A percentile compares a stretch with the other conserved stretches of the same genome.
These are phyloP conservation scores for Emmonsiellopsis sp. DNA, from an alignment of 2,329 filamentous ascomycete genomes.

Conservation along the genomic window DNA sequence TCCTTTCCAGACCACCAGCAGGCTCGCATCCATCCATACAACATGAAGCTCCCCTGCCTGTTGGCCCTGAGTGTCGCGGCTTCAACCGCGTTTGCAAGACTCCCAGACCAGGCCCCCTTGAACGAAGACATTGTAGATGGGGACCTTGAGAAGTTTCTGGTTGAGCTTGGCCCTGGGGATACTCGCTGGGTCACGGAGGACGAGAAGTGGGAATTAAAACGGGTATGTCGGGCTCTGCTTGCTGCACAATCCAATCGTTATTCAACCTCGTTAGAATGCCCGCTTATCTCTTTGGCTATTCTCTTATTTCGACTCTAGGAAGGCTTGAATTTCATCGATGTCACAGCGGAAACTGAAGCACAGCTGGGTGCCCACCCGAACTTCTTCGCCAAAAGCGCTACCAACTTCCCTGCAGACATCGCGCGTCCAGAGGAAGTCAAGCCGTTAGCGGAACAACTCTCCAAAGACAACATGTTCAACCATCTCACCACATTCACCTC, in stretches of 20 bases:
- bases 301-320: constrained; percentile 42
- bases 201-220: constrained; percentile 83
- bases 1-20: no score
- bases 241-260: background rate
- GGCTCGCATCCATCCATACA: constrained; percentile 1
- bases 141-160: constrained; percentile 54
- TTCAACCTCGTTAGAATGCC: background rate
- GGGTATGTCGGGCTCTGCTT: constrained; percentile 45
- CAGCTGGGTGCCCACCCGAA: constrained; percentile 48
- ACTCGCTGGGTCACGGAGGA: constrained; percentile 85
- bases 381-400: constrained; percentile 26
- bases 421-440: constrained; percentile 56
- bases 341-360: constrained; percentile 57
- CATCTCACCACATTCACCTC: constrained; percentile 64
- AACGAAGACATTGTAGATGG: constrained; percentile 13
- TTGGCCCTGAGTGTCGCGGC: constrained; percentile 27
- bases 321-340: constrained; percentile 87
- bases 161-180: constrained; percentile 77
- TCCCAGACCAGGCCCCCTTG: constrained; percentile 24
- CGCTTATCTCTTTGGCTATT: background rate
- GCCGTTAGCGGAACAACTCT: constrained; percentile 58
- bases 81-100: constrained; percentile 20
- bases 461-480: constrained; percentile 64
- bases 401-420: constrained; percentile 59
- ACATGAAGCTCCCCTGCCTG: constrained; percentile 28